A percentile compares a stretch with the other conserved stretches of the same genome.
Evolutionary conservation across 768 basidiomycete species (phyloP).

Genomic region (Naganishia antarctica): DNA sequence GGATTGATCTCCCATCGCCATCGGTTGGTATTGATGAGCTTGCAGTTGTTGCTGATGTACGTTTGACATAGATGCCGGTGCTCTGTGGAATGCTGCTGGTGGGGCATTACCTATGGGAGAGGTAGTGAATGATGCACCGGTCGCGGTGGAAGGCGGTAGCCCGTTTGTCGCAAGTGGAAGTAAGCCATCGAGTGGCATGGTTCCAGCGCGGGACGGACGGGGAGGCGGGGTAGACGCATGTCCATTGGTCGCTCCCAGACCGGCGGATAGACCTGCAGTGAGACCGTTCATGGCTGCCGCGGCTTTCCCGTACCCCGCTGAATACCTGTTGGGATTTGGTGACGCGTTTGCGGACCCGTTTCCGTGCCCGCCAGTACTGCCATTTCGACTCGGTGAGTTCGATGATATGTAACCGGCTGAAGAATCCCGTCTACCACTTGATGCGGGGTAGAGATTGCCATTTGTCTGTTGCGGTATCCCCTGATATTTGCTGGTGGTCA

Average conservation of each 20-base stretch:
- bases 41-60: constrained; percentile 2
- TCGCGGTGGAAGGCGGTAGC: background rate
- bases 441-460: constrained; percentile 4
- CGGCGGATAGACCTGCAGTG: background rate
- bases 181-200: constrained; percentile 35
- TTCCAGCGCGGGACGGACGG: constrained; percentile 45
- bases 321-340: constrained; percentile 47
- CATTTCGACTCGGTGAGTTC: constrained; percentile 17
- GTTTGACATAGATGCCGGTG: constrained; percentile 25
- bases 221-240: constrained; percentile 34
- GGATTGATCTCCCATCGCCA: constrained; percentile 4
- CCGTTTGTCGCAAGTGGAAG: constrained; percentile 19
- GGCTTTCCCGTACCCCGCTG: constrained; percentile 32
- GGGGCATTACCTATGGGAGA: background rate
- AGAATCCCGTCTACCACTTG: background rate
- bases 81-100: constrained; percentile 8
- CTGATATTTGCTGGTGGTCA: background rate
- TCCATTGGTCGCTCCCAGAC: background rate
- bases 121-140: background rate
- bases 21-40: constrained; percentile 13
- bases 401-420: background rate
- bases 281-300: background rate
- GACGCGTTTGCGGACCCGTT: constrained; percentile 39
- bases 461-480: constrained; percentile 1
- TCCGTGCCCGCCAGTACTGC: constrained; percentile 2